Conservation (phyloP, 257 asterid genomes). For the Haberlea rhodopensis region DNA sequence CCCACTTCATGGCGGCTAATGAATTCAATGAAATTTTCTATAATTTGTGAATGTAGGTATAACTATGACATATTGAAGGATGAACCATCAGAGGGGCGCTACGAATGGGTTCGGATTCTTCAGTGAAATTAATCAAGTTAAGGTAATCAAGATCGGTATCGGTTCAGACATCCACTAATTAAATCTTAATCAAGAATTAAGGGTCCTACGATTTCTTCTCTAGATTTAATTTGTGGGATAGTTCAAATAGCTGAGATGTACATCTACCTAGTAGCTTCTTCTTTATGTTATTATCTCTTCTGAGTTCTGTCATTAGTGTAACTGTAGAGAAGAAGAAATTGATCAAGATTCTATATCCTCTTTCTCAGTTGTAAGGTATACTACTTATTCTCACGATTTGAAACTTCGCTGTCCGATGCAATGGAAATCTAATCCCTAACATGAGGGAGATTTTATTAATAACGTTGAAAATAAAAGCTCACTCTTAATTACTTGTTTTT, state of each 20-base stretch:
- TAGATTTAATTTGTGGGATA: constrained; percentile 17
- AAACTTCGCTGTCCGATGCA: constrained; percentile 17
- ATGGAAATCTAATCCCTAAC: constrained; percentile 23
- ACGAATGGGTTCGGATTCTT: constrained; percentile 48
- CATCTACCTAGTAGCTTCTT: constrained; percentile 29
- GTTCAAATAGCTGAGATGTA: constrained; percentile 19
- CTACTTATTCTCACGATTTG: constrained; percentile 5
- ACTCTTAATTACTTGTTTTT: background rate
- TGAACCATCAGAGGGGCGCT: constrained; percentile 57
- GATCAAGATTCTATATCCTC: background rate
- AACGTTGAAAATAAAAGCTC: constrained; percentile 32
- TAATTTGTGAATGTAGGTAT: constrained; percentile 43
- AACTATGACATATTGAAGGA: constrained; percentile 67
- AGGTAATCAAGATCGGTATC: constrained; percentile 11
- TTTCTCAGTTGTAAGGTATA: constrained; percentile 2
- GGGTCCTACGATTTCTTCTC: constrained; percentile 17
- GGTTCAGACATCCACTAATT: constrained; percentile 26
- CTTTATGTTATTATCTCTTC: constrained; percentile 18
- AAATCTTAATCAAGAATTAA: constrained; percentile 15
- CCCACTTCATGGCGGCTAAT: background rate
- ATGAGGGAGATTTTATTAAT: constrained; percentile 12
- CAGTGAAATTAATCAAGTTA: constrained; percentile 6
- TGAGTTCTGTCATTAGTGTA: constrained; percentile 17
- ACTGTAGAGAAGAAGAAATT: constrained; percentile 21
- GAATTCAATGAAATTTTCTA: background rate